phyloP scores from a whole-genome alignment of 495 filamentous ascomycete species.

The Tuber umbilicatum region DNA sequence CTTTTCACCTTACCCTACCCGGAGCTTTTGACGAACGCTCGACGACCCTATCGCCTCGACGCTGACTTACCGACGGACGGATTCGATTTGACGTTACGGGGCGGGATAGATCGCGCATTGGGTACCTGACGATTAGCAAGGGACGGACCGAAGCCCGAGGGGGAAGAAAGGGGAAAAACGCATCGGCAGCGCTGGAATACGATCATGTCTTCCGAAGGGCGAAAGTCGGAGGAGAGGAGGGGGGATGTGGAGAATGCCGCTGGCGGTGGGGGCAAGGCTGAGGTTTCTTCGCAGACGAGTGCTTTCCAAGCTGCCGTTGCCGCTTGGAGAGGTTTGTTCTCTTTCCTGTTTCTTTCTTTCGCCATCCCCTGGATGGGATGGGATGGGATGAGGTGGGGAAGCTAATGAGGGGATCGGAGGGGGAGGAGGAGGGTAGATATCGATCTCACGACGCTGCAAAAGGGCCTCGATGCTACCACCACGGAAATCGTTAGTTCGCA shows the following conservation, averaged over 20 bases:
- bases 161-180: background rate
- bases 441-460: constrained; percentile 76
- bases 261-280: constrained; percentile 16
- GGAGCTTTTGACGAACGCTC: background rate
- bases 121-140: background rate
- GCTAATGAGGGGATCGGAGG: constrained; percentile 26
- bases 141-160: background rate
- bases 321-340: constrained; percentile 77
- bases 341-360: constrained; percentile 6
- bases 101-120: background rate
- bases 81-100: background rate
- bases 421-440: constrained; percentile 55
- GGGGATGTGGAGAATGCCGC: constrained; percentile 18
- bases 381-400: constrained; percentile 13
- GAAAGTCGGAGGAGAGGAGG: constrained; percentile 13
- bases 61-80: background rate
- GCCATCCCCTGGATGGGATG: background rate
- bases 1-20: background rate
- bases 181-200: background rate
- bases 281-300: constrained; percentile 33
- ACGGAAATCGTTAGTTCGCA: constrained; percentile 90
- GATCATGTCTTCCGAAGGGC: background rate
- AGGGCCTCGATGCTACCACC: constrained; percentile 80
- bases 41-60: background rate
- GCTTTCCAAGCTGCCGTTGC: constrained; percentile 86